Evolutionary conservation across 495 filamentous ascomycete species (phyloP).

Genomic region (Penicillium verhagenii): DNA sequence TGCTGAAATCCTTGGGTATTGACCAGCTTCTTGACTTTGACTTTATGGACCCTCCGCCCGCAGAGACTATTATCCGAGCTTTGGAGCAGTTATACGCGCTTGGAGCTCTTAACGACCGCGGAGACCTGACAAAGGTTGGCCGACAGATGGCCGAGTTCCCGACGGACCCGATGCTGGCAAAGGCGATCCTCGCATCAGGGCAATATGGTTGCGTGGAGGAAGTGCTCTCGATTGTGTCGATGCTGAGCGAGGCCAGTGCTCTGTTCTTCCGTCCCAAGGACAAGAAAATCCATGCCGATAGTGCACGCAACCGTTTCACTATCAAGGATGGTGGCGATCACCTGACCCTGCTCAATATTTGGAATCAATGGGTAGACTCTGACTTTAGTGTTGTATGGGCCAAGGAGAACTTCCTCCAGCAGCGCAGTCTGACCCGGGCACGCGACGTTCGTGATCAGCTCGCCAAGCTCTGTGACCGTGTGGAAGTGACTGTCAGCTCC

Average conservation of each 20-base stretch:
- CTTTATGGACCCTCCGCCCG: conserved; percentile 92
- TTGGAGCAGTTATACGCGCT: conserved; percentile 92
- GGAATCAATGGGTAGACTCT: conserved; percentile 93
- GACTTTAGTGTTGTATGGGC: conserved; percentile 90
- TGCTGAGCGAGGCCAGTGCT: conserved; percentile 84
- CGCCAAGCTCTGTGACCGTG: conserved; percentile 88
- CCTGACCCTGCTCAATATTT: conserved; percentile 88
- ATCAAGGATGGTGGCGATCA: conserved; percentile 92
- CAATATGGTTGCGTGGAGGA: conserved; percentile 90
- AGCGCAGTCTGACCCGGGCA: conserved; percentile 79
- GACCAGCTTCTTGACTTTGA: conserved; percentile 94
- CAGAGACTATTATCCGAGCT: conserved; percentile 86
- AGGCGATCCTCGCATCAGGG: conserved; percentile 85
- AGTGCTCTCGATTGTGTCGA: conserved; percentile 89
- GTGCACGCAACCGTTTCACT: conserved; percentile 88
- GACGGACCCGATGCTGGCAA: conserved; percentile 90
- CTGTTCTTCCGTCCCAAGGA: conserved; percentile 97
- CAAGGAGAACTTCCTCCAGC: conserved; percentile 91
- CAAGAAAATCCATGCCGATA: conserved; percentile 94
- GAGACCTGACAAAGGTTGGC: conserved; percentile 87
- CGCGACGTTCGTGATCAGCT: conserved; percentile 94
- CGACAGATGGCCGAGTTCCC: conserved; percentile 98
- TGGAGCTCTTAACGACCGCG: conserved; percentile 83
- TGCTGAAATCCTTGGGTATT: conserved; percentile 88
- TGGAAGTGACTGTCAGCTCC: conserved; percentile 74